These are phyloP conservation scores for Sporothrix inflata DNA, from an alignment of 2,329 filamentous ascomycete genomes.

Conservation along the genomic window DNA sequence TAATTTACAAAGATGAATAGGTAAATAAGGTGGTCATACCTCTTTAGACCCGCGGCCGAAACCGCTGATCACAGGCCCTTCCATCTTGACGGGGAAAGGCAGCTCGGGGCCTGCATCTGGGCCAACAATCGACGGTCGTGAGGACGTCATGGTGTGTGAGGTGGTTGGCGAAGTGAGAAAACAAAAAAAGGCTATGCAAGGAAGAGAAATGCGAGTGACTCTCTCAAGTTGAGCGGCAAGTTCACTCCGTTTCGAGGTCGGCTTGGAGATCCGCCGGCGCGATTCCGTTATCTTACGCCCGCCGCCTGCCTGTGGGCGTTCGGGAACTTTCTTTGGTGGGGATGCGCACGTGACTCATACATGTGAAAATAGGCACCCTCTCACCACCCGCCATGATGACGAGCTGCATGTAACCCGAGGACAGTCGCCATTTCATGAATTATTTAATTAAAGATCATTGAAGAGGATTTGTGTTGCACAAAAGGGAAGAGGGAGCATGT, in stretches of 20 bases:
- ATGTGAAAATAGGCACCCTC: background rate
- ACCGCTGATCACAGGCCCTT: conserved; percentile 85
- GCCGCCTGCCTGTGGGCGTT: background rate
- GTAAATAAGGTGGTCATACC: conserved; percentile 50
- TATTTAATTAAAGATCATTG: too few relatives aligned
- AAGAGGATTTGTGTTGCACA: background rate
- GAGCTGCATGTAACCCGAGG: background rate
- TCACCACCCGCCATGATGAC: background rate
- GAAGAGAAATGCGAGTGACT: background rate
- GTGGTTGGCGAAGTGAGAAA: background rate
- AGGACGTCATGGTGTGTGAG: background rate
- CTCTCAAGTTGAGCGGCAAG: background rate
- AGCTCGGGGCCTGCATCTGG: conserved; percentile 70
- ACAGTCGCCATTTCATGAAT: too few relatives aligned
- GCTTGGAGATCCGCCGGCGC: conserved; percentile 10
- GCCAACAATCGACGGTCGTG: conserved; percentile 72
- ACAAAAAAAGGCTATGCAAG: background rate
- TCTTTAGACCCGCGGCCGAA: conserved; percentile 95
- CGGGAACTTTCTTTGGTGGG: background rate
- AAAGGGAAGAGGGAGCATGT: background rate
- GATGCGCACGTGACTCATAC: conserved; percentile 16
- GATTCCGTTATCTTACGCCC: background rate
- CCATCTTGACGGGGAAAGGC: conserved; percentile 82
- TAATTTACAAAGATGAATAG: background rate
- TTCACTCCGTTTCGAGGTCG: background rate